Percentiles rank a stretch among this genome's conserved stretches.
Evolutionary conservation across 371 early-diverging fungal genomes (phyloP).

Genomic region (Mortierella sp.): DNA sequence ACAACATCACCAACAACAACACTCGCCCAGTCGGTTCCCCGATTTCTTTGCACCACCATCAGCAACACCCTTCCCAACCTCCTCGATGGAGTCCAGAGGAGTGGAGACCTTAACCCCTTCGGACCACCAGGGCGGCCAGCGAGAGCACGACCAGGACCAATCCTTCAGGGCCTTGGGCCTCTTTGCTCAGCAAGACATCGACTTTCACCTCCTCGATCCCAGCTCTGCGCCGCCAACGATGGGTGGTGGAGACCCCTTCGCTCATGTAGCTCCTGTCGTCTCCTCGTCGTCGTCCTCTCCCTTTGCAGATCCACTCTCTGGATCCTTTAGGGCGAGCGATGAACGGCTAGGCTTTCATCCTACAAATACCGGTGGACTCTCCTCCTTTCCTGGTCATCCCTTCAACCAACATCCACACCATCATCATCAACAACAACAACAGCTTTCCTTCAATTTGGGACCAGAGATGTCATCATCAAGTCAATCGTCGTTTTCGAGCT

Average conservation of each 20-base stretch:
- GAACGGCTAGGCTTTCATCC: background rate
- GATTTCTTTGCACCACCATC: background rate
- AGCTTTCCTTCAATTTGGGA: background rate
- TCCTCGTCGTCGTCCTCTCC: background rate
- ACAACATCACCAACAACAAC: background rate
- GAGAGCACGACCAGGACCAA: background rate
- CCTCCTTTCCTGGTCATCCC: background rate
- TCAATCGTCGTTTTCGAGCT: background rate
- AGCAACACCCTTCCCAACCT: background rate
- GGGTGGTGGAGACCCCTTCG: background rate
- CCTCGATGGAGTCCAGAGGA: background rate
- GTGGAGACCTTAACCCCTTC: background rate
- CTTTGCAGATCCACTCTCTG: conserved; percentile 7
- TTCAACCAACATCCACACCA: background rate
- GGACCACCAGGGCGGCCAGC: background rate
- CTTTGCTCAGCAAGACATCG: conserved; percentile 6
- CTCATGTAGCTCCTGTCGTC: background rate
- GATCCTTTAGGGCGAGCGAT: background rate
- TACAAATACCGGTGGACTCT: background rate
- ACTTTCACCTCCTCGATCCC: conserved; percentile 13
- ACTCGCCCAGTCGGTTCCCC: background rate
- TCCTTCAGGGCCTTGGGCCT: conserved; percentile 9
- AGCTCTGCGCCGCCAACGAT: background rate
- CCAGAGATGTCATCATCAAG: background rate
- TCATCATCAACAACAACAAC: background rate